Percentiles rank a stretch among this genome's conserved stretches.
Evolutionary conservation across 1,139 yeast genomes (phyloP).

Genomic region (Blastobotrys illinoisensis): DNA sequence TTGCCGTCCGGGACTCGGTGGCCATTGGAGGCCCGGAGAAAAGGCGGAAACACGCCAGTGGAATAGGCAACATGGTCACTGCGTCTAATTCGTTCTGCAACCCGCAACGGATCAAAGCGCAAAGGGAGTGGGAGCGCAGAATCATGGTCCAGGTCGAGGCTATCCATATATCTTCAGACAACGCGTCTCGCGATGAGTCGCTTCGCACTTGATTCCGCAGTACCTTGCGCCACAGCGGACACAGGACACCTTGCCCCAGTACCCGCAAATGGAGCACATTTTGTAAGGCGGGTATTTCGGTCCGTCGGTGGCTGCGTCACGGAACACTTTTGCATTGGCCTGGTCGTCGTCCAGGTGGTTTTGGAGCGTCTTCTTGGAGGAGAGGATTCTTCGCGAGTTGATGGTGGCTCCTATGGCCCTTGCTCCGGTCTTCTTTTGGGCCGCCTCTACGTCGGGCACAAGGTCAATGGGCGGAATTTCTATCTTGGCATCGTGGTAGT

Average conservation of each 20-base stretch:
- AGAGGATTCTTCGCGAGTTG: conserved; percentile 34
- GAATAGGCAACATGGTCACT: conserved; percentile 29
- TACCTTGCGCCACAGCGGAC: conserved; percentile 35
- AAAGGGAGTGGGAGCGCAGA: conserved; percentile 19
- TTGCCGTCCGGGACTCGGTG: conserved; percentile 23
- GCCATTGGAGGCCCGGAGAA: conserved; percentile 14
- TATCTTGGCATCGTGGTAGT: conserved; percentile 36
- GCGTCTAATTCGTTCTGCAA: conserved; percentile 20
- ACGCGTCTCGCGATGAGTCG: conserved; percentile 38
- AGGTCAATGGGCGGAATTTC: conserved; percentile 35
- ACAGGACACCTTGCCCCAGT: conserved; percentile 35
- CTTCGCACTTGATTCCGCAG: conserved; percentile 36
- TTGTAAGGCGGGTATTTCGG: conserved; percentile 34
- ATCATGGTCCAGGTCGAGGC: conserved; percentile 14
- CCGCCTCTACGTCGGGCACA: conserved; percentile 13
- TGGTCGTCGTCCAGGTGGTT: conserved; percentile 41
- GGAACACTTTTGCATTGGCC: conserved; percentile 26
- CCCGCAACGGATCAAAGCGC: conserved; percentile 16
- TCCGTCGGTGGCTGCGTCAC: conserved; percentile 29
- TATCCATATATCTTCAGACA: conserved; percentile 32
- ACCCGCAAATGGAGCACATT: conserved; percentile 41
- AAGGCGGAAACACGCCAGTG: conserved; percentile 20
- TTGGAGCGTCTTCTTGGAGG: conserved; percentile 36
- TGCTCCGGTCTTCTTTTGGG: conserved; percentile 12
- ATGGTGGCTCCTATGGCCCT: conserved; percentile 28